Conservation (phyloP, 2,329 filamentous ascomycete genomes). For the Verticillium nubilum region DNA sequence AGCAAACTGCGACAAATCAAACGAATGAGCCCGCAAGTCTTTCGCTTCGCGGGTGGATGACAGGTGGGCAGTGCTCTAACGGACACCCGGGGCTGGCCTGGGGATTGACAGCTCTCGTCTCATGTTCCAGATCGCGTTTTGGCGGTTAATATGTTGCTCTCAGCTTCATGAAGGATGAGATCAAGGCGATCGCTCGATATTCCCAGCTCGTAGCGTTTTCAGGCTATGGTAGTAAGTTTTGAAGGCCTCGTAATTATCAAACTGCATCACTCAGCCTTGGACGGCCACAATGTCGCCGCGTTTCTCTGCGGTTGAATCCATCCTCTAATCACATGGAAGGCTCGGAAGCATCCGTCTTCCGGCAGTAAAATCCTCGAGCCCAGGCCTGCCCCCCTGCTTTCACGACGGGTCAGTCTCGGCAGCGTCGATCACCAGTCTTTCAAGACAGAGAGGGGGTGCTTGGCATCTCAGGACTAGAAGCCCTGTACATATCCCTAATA, state of each 20-base stretch:
- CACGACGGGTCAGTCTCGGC: not conserved
- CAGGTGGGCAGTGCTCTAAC: not conserved
- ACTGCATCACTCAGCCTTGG: not conserved
- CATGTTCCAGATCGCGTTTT: not conserved
- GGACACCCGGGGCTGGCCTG: not conserved
- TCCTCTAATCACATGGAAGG: not conserved
- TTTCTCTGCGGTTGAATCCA: no score
- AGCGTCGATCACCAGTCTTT: not conserved
- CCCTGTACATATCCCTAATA: not conserved
- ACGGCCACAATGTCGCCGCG: not conserved
- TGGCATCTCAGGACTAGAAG: not conserved
- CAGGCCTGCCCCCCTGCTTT: not conserved
- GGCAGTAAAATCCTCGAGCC: not conserved
- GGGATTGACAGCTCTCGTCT: not conserved
- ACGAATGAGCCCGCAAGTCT: not conserved
- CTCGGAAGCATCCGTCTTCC: not conserved
- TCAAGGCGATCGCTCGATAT: not conserved
- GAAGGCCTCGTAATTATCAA: not conserved
- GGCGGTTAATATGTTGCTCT: not conserved
- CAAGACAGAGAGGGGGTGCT: not conserved
- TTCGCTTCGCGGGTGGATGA: not conserved
- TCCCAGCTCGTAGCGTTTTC: not conserved
- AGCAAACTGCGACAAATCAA: not conserved
- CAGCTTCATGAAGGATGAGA: not conserved
- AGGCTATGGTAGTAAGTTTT: not conserved